phyloP scores from a whole-genome alignment of 345 rosid genomes.

The Populus tremula region DNA sequence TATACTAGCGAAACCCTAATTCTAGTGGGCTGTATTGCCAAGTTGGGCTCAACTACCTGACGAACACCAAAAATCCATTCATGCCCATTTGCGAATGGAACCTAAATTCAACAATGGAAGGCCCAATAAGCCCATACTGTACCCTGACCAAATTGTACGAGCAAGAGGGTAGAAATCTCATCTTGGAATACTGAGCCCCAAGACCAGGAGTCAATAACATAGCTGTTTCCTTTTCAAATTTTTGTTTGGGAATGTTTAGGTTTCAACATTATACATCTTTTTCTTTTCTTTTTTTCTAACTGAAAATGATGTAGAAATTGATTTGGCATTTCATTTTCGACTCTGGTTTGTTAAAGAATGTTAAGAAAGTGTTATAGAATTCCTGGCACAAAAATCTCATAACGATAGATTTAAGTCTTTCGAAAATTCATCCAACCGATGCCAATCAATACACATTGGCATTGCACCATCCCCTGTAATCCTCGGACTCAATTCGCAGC shows the following conservation, averaged over 20 bases:
- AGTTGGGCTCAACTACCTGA: not conserved
- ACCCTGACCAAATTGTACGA: not conserved
- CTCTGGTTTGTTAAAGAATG: not conserved
- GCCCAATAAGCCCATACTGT: not conserved
- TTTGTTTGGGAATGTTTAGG: not conserved
- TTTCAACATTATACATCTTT: not conserved
- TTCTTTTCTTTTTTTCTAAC: not conserved
- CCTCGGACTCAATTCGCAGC: not conserved
- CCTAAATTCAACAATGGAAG: not conserved
- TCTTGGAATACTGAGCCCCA: not conserved
- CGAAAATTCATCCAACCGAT: not conserved
- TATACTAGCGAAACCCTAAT: conserved; percentile 19
- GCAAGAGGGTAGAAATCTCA: not conserved
- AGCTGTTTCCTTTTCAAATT: not conserved
- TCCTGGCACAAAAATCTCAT: not conserved
- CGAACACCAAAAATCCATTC: not conserved
- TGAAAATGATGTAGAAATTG: not conserved
- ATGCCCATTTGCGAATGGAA: not conserved
- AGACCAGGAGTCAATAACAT: not conserved
- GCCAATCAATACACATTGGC: not conserved
- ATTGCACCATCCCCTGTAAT: not conserved
- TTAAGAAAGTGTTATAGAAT: not conserved
- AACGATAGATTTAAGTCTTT: too few species aligned
- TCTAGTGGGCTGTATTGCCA: not conserved
- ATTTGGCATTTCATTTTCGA: not conserved